Base-by-base conservation (phyloP, 2,329 filamentous ascomycete genomes). In the Phaeosphaeriaceae sp. region DNA sequence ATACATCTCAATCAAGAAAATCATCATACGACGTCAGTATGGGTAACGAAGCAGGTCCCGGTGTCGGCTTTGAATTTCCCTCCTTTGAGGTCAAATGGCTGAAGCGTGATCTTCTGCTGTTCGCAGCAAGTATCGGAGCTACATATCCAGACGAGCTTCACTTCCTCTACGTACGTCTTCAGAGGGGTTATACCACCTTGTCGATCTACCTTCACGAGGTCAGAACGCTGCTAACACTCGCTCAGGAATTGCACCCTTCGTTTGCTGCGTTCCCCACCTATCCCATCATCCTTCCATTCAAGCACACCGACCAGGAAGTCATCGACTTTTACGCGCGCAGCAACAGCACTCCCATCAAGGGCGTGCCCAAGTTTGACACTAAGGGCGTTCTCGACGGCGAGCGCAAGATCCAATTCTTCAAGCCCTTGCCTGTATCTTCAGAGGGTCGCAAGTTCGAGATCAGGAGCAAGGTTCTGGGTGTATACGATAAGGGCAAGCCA, bases 251-350 rank as follows among this genome's bases (percentile, higher is more conserved):
- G 52, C 89, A 97, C 76, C 92, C 93, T 47, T 85, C 91, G 57
- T 97, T 97, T 77, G 80, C 89, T 61, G 90, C 91, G 69, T 97
- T 97, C 79, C 93, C 93, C 19, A 96, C 93, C 45, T 96, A 96
- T 78, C 87, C 92, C 20, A 85, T 94, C 65, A 87, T 95, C 71
- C 87, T 96, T 45, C 88, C 91, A 42, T 96, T 96, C 86, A 96
- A 96, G 80, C 86, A 88, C 68, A 87, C 85, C 58, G 83, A 86
- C 52, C 85, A 89, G 69, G 92, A 96, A 71, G 90, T 93, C 52
- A 85, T 92, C 68, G 91, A 95, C 82, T 96, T 96, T 81, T 94
- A 94, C 79, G 88, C 88, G 51, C 81, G 88, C 41, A 85, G 90
- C 71, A 85, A 85, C 71, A 82, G 85, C 42, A 81, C 84, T 63